phyloP scores from a whole-genome alignment of 2,329 filamentous ascomycete genomes.

The Sporothrix protearum region DNA sequence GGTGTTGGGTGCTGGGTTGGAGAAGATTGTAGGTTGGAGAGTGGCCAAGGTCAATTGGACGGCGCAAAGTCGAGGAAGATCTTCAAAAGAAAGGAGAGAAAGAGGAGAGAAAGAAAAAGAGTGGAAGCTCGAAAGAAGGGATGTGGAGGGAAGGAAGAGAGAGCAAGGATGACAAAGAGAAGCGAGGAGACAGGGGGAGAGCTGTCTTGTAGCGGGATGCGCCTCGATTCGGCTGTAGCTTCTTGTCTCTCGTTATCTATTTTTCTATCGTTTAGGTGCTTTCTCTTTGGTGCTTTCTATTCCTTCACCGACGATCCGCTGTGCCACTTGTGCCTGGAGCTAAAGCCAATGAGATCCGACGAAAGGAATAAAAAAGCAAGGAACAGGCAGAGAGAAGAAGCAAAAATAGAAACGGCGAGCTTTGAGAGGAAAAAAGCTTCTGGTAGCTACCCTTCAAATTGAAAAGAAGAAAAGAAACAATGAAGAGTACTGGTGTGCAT shows the following conservation, averaged over 20 bases:
- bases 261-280: not conserved
- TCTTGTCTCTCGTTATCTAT: not conserved
- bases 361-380: not conserved
- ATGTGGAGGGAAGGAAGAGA: not conserved
- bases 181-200: not conserved
- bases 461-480: not conserved
- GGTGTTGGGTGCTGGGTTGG: no score
- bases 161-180: not conserved
- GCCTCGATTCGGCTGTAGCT: not conserved
- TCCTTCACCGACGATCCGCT: not conserved
- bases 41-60: not conserved
- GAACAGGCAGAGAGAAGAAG: not conserved
- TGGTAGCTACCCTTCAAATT: no score
- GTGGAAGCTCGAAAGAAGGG: not conserved
- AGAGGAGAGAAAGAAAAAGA: not conserved
- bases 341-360: not conserved
- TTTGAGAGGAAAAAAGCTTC: not conserved
- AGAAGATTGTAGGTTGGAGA: not conserved
- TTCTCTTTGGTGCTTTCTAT: not conserved
- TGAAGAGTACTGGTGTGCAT: not conserved
- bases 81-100: no score
- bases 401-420: not conserved
- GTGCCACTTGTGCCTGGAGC: conserved; percentile 17
- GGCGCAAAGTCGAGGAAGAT: not conserved
- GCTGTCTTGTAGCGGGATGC: not conserved